Percentiles rank a stretch among this genome's conserved stretches.
Conservation (phyloP, 1,139 yeast species). For the Hyphopichia burtonii region DNA sequence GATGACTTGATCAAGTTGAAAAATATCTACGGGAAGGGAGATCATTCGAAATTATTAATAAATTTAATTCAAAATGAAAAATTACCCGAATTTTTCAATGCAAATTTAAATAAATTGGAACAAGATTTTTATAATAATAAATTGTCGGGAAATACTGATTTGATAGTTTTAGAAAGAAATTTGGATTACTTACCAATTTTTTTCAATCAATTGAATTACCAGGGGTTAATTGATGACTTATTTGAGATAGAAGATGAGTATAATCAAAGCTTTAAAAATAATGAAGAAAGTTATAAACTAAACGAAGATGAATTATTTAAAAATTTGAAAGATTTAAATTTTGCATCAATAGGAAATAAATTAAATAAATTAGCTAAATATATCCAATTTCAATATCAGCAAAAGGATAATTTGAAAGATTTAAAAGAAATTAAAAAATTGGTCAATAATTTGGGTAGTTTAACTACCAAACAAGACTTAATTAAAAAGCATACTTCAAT, state of each 20-base stretch:
- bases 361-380: slow-evolving; percentile 70
- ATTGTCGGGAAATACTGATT: slow-evolving; percentile 50
- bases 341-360: slow-evolving; percentile 74
- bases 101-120: slow-evolving; percentile 31
- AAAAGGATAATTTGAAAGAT: slow-evolving; percentile 45
- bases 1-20: slow-evolving; percentile 27
- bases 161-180: slow-evolving; percentile 76
- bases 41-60: slow-evolving; percentile 32
- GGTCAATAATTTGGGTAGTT: slow-evolving; percentile 65
- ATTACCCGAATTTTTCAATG: slow-evolving; percentile 29
- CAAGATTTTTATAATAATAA: slow-evolving; percentile 35
- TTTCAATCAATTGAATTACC: slow-evolving; percentile 75
- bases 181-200: slow-evolving; percentile 71
- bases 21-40: slow-evolving; percentile 42
- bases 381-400: slow-evolving; percentile 68
- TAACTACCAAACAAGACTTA: slow-evolving; percentile 67
- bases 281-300: slow-evolving; percentile 12
- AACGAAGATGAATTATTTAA: slow-evolving; percentile 34
- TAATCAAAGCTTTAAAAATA: slow-evolving; percentile 29
- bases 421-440: slow-evolving; percentile 68
- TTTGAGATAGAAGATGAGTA: slow-evolving; percentile 53
- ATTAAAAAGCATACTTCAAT: slow-evolving; percentile 74
- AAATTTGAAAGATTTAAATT: slow-evolving; percentile 64
- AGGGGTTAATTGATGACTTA: slow-evolving; percentile 78
- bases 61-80: slow-evolving; percentile 23